These are phyloP conservation scores for Citrus trifoliata DNA, from an alignment of 345 rosid genomes.

Conservation along the genomic window DNA sequence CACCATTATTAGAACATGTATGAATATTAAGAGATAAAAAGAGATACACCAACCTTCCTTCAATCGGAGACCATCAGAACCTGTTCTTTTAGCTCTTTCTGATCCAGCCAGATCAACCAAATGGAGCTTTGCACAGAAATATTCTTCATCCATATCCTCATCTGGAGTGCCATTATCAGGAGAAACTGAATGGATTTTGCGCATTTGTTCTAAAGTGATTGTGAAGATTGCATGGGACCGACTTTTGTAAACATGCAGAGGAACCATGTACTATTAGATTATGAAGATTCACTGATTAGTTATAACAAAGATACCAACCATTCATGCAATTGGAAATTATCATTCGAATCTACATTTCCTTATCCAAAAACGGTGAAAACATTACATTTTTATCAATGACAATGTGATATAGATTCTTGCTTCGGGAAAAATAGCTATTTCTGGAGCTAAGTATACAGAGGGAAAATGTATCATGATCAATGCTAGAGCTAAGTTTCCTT, in stretches of 20 bases:
- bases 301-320: conserved; percentile 11
- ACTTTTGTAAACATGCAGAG: conserved; percentile 46
- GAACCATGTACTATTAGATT: conserved; percentile 24
- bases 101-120: conserved; percentile 91
- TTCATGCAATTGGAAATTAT: conserved; percentile 1
- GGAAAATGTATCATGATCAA: neutral
- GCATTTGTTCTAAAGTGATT: conserved; percentile 80
- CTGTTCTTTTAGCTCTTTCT: conserved; percentile 85
- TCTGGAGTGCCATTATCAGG: conserved; percentile 40
- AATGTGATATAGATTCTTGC: neutral
- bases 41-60: conserved; percentile 59
- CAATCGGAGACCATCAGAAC: conserved; percentile 71
- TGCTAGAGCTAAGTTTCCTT: neutral
- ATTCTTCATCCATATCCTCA: conserved; percentile 63
- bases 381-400: neutral
- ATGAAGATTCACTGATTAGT: conserved; percentile 10
- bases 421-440: neutral
- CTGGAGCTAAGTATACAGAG: neutral
- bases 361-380: neutral
- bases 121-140: conserved; percentile 78
- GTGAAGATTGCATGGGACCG: conserved; percentile 95
- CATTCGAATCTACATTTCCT: neutral
- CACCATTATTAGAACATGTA: neutral
- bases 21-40: conserved; percentile 12
- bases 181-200: conserved; percentile 46